A percentile compares a stretch with the other conserved stretches of the same genome.
phyloP scores from a whole-genome alignment of 2,329 filamentous ascomycete genomes.

The Keithomyces neogunnii region DNA sequence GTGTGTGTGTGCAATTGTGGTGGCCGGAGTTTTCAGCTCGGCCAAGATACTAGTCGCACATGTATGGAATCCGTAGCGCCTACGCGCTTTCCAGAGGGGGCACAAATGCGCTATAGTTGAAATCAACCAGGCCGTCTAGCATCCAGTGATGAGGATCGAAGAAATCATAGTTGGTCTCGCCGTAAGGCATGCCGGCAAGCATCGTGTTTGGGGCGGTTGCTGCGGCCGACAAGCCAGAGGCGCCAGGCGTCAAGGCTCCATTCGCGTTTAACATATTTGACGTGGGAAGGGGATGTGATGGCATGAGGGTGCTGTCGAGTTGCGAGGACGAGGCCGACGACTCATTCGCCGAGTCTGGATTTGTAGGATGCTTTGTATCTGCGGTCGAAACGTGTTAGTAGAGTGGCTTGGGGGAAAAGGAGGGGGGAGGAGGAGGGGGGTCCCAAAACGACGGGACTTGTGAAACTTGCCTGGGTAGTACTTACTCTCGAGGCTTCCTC shows the following conservation, averaged over 20 bases:
- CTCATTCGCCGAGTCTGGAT: constrained; percentile 70
- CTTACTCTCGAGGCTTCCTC: constrained; percentile 64
- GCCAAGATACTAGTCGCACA: neutral
- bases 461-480: constrained; percentile 9
- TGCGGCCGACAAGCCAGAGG: constrained; percentile 30
- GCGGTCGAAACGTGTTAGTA: constrained; percentile 4
- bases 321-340: constrained; percentile 61
- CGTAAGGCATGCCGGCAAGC: constrained; percentile 40
- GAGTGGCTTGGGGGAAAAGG: constrained; percentile 1
- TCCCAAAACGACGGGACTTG: neutral
- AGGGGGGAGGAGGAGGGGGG: neutral
- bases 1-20: too few species aligned
- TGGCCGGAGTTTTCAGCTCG: neutral
- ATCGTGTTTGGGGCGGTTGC: constrained; percentile 35
- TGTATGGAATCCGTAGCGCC: neutral
- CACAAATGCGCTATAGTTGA: constrained; percentile 57
- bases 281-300: constrained; percentile 28
- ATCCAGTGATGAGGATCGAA: constrained; percentile 94
- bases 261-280: constrained; percentile 40
- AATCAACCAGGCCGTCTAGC: constrained; percentile 75
- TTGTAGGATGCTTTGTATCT: constrained; percentile 79
- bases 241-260: constrained; percentile 44
- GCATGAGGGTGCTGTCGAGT: constrained; percentile 51
- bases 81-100: constrained; percentile 45
- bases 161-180: constrained; percentile 70